Evolutionary conservation across 345 rosid species (phyloP).

Genomic region (Noccaea bulbosa): DNA sequence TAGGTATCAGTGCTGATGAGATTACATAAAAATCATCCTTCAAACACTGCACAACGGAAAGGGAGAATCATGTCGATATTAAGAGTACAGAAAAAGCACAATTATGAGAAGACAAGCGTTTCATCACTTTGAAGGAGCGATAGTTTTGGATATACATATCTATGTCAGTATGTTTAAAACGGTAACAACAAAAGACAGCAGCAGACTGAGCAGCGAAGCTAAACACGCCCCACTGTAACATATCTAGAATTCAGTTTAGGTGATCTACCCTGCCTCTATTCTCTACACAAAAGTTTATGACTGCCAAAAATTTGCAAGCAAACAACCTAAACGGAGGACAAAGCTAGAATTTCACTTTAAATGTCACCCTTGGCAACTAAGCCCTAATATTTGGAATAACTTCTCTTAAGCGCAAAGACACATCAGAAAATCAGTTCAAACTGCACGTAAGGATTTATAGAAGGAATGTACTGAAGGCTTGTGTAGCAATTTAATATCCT

Average conservation of each 20-base stretch:
- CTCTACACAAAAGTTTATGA: conserved; percentile 18
- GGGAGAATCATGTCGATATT: conserved; percentile 15
- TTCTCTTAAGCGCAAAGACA: neutral
- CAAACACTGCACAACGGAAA: conserved; percentile 19
- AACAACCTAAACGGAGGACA: neutral
- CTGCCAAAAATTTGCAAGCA: conserved; percentile 18
- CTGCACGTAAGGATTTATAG: neutral
- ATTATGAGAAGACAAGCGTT: conserved; percentile 10
- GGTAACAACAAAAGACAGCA: neutral
- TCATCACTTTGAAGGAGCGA: conserved; percentile 8
- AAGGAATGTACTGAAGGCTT: conserved; percentile 17
- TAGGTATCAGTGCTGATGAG: neutral
- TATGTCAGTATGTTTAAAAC: conserved; percentile 19
- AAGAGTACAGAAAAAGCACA: neutral
- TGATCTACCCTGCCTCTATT: neutral
- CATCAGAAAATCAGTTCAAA: conserved; percentile 21
- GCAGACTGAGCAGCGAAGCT: conserved; percentile 4
- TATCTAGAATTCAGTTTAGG: neutral
- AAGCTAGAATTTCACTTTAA: conserved; percentile 4
- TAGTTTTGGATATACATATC: conserved; percentile 5
- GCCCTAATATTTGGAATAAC: conserved; percentile 13
- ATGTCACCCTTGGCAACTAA: conserved; percentile 27
- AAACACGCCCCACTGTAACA: conserved; percentile 6
- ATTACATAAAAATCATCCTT: conserved; percentile 6
- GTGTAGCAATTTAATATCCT: conserved; percentile 4